Conservation (phyloP, 2,329 filamentous ascomycete genomes). For the Leptographium flavum region DNA sequence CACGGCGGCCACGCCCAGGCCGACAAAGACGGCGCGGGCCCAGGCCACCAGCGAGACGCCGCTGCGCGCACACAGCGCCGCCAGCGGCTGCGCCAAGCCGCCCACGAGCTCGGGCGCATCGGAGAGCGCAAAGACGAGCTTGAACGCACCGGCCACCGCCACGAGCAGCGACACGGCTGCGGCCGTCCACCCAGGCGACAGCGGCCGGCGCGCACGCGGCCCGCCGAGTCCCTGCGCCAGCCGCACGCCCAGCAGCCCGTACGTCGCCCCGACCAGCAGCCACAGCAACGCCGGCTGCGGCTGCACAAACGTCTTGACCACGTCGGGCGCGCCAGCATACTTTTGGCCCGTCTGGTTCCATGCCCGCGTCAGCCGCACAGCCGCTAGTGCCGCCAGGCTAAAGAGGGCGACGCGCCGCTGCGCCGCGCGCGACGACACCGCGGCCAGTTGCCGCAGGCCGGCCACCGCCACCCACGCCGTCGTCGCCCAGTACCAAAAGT, state of each 20-base stretch:
- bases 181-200: constrained; percentile 22
- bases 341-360: constrained; percentile 99
- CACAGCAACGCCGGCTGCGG: constrained; percentile 57
- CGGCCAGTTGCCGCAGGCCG: constrained; percentile 27
- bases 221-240: constrained; percentile 24
- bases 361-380: constrained; percentile 53
- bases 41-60: constrained; percentile 31
- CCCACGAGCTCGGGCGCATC: constrained; percentile 75
- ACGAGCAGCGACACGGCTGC: constrained; percentile 21
- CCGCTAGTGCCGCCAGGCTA: constrained; percentile 35
- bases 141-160: constrained; percentile 60
- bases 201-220: constrained; percentile 17
- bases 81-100: constrained; percentile 23
- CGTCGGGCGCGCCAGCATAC: constrained; percentile 78
- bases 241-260: constrained; percentile 42
- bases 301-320: constrained; percentile 57
- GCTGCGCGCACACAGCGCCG: constrained; percentile 25
- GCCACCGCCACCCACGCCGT: constrained; percentile 53
- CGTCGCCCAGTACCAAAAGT: constrained; percentile 93
- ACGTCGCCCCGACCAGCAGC: constrained; percentile 55
- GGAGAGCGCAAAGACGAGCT: constrained; percentile 72
- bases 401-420: constrained; percentile 1
- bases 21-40: constrained; percentile 35
- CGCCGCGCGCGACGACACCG: neutral
- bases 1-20: constrained; percentile 24